Evolutionary conservation across 2,329 filamentous ascomycete genomes (phyloP).

Genomic region (Fusarium liriodendri): DNA sequence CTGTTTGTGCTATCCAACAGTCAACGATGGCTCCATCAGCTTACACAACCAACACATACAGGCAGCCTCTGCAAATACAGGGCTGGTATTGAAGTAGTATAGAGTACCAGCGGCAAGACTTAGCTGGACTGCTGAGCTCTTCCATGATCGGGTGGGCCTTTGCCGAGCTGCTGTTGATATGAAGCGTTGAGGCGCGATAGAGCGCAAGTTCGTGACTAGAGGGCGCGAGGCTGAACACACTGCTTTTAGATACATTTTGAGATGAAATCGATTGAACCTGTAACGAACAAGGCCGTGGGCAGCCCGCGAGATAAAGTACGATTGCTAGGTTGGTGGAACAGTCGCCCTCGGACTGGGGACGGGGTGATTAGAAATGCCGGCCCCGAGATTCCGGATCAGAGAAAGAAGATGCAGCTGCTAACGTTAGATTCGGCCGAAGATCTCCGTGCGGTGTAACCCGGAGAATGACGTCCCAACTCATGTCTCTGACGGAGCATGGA

Average conservation of each 20-base stretch:
- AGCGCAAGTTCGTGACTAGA: not conserved
- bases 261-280: accelerated
- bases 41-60: not conserved
- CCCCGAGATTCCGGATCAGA: not conserved
- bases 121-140: not conserved
- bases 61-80: not conserved
- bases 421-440: not conserved
- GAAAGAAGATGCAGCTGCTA: not conserved
- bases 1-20: not conserved
- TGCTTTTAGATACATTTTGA: not conserved
- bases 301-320: not conserved
- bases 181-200: not conserved
- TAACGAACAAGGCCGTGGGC: not conserved
- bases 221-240: not conserved
- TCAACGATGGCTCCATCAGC: not conserved
- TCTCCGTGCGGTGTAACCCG: not conserved
- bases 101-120: not conserved
- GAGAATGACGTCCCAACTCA: not conserved
- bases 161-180: not conserved
- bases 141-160: not conserved
- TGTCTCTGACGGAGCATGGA: not conserved
- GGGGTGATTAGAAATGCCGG: not conserved
- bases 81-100: not conserved
- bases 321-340: not conserved
- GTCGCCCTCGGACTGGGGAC: not conserved